Base-by-base conservation (phyloP, 495 filamentous ascomycete species). In the Talaromyces borbonicus region DNA sequence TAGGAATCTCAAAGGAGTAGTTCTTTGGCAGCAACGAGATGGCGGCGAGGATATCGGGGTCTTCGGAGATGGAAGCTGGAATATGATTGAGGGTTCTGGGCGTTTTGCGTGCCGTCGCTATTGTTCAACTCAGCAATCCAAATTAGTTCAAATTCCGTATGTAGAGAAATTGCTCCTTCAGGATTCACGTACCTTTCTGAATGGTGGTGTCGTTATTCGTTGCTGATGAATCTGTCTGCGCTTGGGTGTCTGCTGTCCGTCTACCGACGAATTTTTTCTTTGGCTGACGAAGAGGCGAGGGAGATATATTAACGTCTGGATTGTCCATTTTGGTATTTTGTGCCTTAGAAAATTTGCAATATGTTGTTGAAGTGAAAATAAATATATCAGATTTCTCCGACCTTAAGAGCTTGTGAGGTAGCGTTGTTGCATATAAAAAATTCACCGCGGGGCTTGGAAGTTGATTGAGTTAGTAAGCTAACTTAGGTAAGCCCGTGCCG, bases 1-100 rank as follows among this genome's bases (percentile, higher is more conserved):
- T 97, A 57, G 84, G 92, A 43, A 99, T 89, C 65, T 99, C 92
- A 59, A 99, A 99, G 33, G 85, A 87, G 72, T 97, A 99, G 69
- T 99, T 97, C 14, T 78, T 65, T 2, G 92, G 92, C 5, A 99
- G 80, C 15, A 96, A 77, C 3, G 78, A 70, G 37, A 97, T 90
- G 2, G 92, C 92, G 12, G 78, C 84, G 65, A 88, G 87, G 52
- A 99, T 84, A n/a, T 84, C 86, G 32, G 79, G 68, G 59, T 97
- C 87, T 47, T 92, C 68, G 18, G 92, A 71, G 50, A 99, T 96
- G 46, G 87, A 84, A 2, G 79, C 65, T 1, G 92, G 90, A 8
- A 99, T 85, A 62, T 90, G 85, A 62, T 95, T 95, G 19, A 97
- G 69, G 32, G 87, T 75, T 47, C 92, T 69, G 1, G 84, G 79